Base-by-base conservation (phyloP, 1,284 basidiomycete species). In the Veloboletus limbatus region DNA sequence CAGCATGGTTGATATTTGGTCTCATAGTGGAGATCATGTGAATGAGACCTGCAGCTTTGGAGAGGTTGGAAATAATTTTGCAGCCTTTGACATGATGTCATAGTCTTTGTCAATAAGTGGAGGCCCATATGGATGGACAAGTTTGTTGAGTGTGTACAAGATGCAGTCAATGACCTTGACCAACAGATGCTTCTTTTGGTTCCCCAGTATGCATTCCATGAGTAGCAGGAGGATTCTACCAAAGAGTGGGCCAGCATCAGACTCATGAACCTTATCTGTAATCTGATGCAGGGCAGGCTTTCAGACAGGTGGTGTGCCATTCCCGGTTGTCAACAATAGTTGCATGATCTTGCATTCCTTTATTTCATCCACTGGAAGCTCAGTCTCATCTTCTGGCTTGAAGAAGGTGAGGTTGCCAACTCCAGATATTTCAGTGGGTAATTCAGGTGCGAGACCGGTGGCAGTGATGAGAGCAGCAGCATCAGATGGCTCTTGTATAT, bases 1-100 rank as follows among this genome's bases (percentile, higher is more conserved):
- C 97, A 33, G 96, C 94, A 62, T 99, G 96, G 69, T 99, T 96
- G 57, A 99, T 99, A 77, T 99, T 96, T 3, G 97, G 97, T 59
- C 96, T 88, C 96, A 99, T 99, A 17, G 96, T 99, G 28, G 96
- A 99, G 61, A 99, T 99, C 97, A 99, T 99, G 70, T 99, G 97
- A 3, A 96, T 97, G 18, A 99, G 85, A 70, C 97, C 96, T 26
- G 97, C 96, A 3, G 97, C 97, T 69, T 99, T 99, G 38, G 97
- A 97, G 40, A 99, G 74, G 69, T 99, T 99, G 61, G 92, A 96
- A 62, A 99, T 99, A 66, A 99, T 99, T 74, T 99, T 97, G 43
- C 97, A 91, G 54, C 97, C 97, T 75, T 99, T 97, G 45, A 99
- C 93, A 67, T 96, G 92, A 97, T 97, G 61, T 99, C 99, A 73